Conservation (phyloP, 139 green algal genomes). For the Edaphochlamys debaryana region DNA sequence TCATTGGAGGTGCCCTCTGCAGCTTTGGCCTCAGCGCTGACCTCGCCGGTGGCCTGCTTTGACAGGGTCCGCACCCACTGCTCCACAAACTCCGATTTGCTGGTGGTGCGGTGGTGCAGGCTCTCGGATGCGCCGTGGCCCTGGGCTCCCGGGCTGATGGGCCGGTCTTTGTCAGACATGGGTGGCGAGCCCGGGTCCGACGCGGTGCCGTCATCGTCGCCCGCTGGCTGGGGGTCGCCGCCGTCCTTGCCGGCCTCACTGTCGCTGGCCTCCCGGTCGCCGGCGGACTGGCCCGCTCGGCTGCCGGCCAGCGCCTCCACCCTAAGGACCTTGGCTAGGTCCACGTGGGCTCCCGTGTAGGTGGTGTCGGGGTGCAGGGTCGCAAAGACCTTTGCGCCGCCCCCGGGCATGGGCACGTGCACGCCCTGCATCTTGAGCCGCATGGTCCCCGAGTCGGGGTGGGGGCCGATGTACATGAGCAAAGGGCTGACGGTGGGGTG, state of each 20-base stretch:
- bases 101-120: not conserved
- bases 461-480: not conserved
- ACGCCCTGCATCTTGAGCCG: constrained; percentile 29
- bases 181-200: not conserved
- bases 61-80: constrained; percentile 28
- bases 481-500: not conserved
- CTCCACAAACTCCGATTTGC: constrained; percentile 18
- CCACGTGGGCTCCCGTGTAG: constrained; percentile 7
- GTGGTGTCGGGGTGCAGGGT: constrained; percentile 30
- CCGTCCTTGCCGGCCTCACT: not conserved
- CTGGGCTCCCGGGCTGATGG: not conserved
- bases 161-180: not conserved
- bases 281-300: not conserved
- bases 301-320: not conserved
- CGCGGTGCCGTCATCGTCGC: not conserved
- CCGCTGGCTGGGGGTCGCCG: not conserved
- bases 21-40: too few relatives aligned
- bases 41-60: not conserved
- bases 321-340: constrained; percentile 26
- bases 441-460: constrained; percentile 41
- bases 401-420: not conserved
- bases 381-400: not conserved
- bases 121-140: not conserved
- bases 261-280: too few relatives aligned
- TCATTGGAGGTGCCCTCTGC: too few relatives aligned